These are phyloP conservation scores for Candida freyschussii DNA, from an alignment of 1,139 yeast genomes.

Conservation along the genomic window DNA sequence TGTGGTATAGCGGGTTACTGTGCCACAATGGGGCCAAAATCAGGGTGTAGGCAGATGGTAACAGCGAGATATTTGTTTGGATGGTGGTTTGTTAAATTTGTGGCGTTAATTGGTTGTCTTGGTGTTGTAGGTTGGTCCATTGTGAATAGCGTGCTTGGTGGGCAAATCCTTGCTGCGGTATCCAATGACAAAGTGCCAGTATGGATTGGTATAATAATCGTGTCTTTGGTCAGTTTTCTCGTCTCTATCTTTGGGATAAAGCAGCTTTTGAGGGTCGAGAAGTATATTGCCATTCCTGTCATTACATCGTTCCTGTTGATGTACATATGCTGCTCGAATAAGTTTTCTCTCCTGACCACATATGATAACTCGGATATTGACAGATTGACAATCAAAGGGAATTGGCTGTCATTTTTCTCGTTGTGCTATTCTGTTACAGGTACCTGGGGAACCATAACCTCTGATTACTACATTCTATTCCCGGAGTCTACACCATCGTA, in stretches of 20 bases:
- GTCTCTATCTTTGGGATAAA: conserved; percentile 76
- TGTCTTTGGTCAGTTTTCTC: conserved; percentile 55
- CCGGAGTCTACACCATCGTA: conserved; percentile 67
- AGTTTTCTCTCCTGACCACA: conserved; percentile 33
- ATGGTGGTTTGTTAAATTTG: conserved; percentile 74
- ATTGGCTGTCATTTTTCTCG: conserved; percentile 70
- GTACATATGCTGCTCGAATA: conserved; percentile 61
- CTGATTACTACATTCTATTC: conserved; percentile 79
- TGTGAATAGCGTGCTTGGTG: conserved; percentile 80
- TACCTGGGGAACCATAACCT: conserved; percentile 87
- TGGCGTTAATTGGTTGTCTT: conserved; percentile 60
- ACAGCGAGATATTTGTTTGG: conserved; percentile 76
- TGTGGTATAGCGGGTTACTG: conserved; percentile 77
- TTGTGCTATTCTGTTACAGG: conserved; percentile 76
- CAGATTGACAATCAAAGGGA: conserved; percentile 46
- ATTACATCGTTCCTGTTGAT: conserved; percentile 62
- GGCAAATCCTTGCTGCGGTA: conserved; percentile 66
- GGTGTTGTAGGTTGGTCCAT: conserved; percentile 88
- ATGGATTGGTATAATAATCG: conserved; percentile 69
- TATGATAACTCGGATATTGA: conserved; percentile 34
- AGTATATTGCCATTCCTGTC: conserved; percentile 65
- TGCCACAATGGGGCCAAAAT: conserved; percentile 79
- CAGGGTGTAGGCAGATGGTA: conserved; percentile 86
- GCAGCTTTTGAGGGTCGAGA: conserved; percentile 64
- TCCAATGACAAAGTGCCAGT: conserved; percentile 61